Evolutionary conservation across 2,329 filamentous ascomycete species (phyloP), one percentile per base, ranked within the genome.

Genomic region (Teratosphaeria nubilosa): DNA sequence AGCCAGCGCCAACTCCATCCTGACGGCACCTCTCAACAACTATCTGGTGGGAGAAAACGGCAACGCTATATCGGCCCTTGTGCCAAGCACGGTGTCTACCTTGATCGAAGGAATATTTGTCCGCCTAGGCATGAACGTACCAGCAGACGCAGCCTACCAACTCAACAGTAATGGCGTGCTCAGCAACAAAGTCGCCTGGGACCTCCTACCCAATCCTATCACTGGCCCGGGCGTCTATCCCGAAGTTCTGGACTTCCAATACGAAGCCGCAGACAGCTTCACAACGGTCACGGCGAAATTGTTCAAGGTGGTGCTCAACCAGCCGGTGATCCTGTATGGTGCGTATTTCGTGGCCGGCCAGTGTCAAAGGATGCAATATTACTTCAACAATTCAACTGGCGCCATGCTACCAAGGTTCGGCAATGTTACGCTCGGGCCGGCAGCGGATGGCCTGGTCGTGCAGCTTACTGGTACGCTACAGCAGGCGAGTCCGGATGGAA

Each of bases 351-450:
- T 37, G 60, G 22, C 60, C 60, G 5, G 62, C 2, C 31, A 60
- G 55, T 67, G 65, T 34, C 64, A 66, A 56, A 51, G 63, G 16
- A 66, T 65, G 45, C 59, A 62, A n/a, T 65, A 63, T 51, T 67
- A 66, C 58, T 66, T 65, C 54, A 65, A 54, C 52, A 66, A 66
- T 31, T 64, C 62, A 0, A 66, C 65, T 1, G 63, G 25, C 32
- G 54, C 25, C 62, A 63, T 45, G 54, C 56, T 3, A 56, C 63
- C 50, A 53, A 53, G 25, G 56, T 60, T 3, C 31, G 65, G 64
- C 16, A 60, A 65, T 45, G 64, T 67, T 22, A 67, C 64, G 1
- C 50, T 66, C 1, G 65, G 64, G 9, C 62, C 64, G 1, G 65
- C 57, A 1, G 62, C 61, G 14, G 63, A 62, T 59, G 64, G 65